A percentile compares a stretch with the other conserved stretches of the same genome.
Conservation (phyloP, 1,139 yeast species). For the Wickerhamiella infanticola region DNA sequence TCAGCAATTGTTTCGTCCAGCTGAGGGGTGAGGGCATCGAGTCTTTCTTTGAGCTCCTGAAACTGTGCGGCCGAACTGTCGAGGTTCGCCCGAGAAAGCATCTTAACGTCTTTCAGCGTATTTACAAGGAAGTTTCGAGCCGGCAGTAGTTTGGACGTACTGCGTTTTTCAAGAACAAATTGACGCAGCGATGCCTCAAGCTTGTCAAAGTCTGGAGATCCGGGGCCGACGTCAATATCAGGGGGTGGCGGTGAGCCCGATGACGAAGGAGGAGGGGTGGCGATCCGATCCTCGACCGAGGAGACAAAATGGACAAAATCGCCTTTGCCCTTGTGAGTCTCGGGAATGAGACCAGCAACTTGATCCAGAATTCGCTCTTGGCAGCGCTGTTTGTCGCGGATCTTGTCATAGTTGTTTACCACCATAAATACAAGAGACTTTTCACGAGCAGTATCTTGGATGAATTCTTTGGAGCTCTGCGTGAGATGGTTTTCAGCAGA, state of each 20-base stretch:
- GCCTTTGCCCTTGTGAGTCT: constrained; percentile 67
- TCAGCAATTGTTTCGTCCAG: constrained; percentile 40
- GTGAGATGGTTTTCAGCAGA: constrained; percentile 95
- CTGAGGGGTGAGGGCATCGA: constrained; percentile 38
- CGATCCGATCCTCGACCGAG: constrained; percentile 29
- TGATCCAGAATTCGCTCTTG: constrained; percentile 65
- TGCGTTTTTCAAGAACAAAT: constrained; percentile 77
- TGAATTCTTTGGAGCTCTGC: constrained; percentile 83
- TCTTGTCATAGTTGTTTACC: constrained; percentile 79
- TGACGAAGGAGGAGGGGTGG: constrained; percentile 17
- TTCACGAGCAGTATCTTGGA: constrained; percentile 80
- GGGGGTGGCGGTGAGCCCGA: constrained; percentile 17
- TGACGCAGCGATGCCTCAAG: constrained; percentile 73
- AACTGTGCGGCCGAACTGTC: constrained; percentile 34
- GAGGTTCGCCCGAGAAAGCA: constrained; percentile 46
- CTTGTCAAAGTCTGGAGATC: constrained; percentile 57
- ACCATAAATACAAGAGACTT: constrained; percentile 87
- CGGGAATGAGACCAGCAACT: constrained; percentile 78
- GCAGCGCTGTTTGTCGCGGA: constrained; percentile 67
- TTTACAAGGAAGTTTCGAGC: constrained; percentile 74
- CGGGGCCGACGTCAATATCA: constrained; percentile 22
- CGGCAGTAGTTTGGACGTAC: constrained; percentile 78
- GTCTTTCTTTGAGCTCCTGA: constrained; percentile 27
- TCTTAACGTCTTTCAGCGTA: constrained; percentile 47
- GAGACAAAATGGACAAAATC: constrained; percentile 94